Evolutionary conservation across 768 basidiomycete genomes (phyloP).

Genomic region (Hemileccinum rubropunctum): DNA sequence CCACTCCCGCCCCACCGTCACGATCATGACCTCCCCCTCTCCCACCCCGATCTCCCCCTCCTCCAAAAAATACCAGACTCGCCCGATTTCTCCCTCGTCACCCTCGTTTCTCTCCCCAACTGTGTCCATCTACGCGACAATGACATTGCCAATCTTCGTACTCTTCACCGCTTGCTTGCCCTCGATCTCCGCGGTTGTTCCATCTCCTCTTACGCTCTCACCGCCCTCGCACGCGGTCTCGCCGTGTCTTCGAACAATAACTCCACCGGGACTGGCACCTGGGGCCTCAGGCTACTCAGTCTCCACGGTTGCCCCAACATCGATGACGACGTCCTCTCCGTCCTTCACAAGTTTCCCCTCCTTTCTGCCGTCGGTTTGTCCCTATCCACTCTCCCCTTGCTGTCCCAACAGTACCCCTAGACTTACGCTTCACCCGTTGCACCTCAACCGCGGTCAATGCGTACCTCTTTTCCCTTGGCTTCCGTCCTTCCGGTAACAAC

Average conservation of each 20-base stretch:
- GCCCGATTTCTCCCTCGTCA: constrained; percentile 58
- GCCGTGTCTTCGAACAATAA: constrained; percentile 18
- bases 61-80: constrained; percentile 58
- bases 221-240: constrained; percentile 49
- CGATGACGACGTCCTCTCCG: constrained; percentile 39
- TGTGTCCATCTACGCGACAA: constrained; percentile 59
- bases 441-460: constrained; percentile 17
- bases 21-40: constrained; percentile 47
- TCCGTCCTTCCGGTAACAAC: constrained; percentile 26
- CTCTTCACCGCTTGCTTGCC: constrained; percentile 54
- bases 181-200: constrained; percentile 60
- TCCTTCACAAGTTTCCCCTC: constrained; percentile 50
- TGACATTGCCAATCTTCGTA: constrained; percentile 46
- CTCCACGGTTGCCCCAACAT: constrained; percentile 54
- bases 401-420: constrained; percentile 27
- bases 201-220: constrained; percentile 52
- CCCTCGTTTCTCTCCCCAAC: constrained; percentile 56
- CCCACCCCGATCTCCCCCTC: constrained; percentile 50
- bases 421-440: constrained; percentile 51
- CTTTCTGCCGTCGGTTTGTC: constrained; percentile 60
- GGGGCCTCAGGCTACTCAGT: constrained; percentile 56
- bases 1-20: constrained; percentile 43
- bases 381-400: background rate
- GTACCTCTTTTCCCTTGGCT: constrained; percentile 21
- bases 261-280: constrained; percentile 41